Percentiles rank a stretch among this genome's conserved stretches.
These are phyloP conservation scores for Pelargonium cotyledonis DNA, from an alignment of 441 rosid species.

Conservation along the genomic window DNA sequence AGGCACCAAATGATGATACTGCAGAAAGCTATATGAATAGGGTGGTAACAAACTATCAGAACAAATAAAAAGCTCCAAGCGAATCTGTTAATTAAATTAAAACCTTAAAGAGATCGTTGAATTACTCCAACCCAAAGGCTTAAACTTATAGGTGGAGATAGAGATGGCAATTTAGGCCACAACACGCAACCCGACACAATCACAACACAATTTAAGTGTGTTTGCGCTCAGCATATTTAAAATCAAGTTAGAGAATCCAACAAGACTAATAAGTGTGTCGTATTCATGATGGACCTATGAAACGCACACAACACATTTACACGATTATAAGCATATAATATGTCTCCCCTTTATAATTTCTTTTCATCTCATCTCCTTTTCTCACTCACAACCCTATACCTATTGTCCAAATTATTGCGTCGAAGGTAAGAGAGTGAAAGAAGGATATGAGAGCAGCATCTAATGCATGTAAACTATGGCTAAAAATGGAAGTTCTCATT, in stretches of 20 bases:
- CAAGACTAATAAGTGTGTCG: not conserved
- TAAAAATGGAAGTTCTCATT: not conserved
- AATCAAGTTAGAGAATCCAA: not conserved
- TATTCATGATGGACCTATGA: not conserved
- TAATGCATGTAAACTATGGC: not conserved
- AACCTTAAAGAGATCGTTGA: not conserved
- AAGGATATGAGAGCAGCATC: not conserved
- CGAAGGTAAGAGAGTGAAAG: not conserved
- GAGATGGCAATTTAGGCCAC: not conserved
- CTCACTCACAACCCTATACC: not conserved
- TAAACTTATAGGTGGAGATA: not conserved
- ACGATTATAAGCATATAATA: not conserved
- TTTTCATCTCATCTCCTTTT: not conserved
- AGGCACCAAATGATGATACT: constrained; percentile 5
- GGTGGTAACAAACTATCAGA: not conserved
- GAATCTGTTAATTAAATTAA: not conserved
- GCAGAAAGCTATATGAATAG: not conserved
- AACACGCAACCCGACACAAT: not conserved
- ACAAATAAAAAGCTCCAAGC: not conserved
- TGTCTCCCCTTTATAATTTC: not conserved
- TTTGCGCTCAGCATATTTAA: not conserved
- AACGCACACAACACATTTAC: not conserved
- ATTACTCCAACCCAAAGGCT: not conserved
- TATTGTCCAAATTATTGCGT: not conserved
- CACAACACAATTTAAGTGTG: not conserved